Conservation (phyloP, 345 rosid species). For the Eucalyptus camaldulensis region DNA sequence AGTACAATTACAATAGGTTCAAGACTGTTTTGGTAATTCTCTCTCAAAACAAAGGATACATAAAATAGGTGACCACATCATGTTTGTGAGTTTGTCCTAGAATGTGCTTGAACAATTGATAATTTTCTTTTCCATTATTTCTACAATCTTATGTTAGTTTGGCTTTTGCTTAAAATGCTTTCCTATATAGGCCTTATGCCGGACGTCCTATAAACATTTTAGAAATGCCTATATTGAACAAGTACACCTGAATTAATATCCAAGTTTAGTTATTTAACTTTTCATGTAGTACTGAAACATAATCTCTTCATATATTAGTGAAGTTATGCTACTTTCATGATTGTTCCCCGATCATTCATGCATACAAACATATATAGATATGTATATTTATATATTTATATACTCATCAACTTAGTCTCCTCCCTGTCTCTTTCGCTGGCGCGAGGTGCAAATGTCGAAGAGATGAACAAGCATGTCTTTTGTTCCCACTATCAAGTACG, state of each 20-base stretch:
- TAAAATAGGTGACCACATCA: neutral
- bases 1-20: no score
- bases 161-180: neutral
- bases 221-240: neutral
- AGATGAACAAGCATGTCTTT: neutral
- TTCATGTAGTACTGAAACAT: neutral
- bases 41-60: neutral
- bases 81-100: neutral
- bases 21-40: rapidly evolving
- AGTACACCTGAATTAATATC: neutral
- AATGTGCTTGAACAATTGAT: neutral
- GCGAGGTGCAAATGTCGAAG: neutral
- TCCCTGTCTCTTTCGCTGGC: neutral
- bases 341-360: no score
- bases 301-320: neutral
- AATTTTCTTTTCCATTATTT: neutral
- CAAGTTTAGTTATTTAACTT: neutral
- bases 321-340: neutral
- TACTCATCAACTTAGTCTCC: neutral
- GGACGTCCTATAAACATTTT: neutral
- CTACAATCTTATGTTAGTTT: neutral
- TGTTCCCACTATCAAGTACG: neutral
- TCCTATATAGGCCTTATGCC: neutral
- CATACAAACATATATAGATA: no score
- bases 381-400: no score